phyloP scores from a whole-genome alignment of 2,329 filamentous ascomycete species.

The Diaporthe velutina region DNA sequence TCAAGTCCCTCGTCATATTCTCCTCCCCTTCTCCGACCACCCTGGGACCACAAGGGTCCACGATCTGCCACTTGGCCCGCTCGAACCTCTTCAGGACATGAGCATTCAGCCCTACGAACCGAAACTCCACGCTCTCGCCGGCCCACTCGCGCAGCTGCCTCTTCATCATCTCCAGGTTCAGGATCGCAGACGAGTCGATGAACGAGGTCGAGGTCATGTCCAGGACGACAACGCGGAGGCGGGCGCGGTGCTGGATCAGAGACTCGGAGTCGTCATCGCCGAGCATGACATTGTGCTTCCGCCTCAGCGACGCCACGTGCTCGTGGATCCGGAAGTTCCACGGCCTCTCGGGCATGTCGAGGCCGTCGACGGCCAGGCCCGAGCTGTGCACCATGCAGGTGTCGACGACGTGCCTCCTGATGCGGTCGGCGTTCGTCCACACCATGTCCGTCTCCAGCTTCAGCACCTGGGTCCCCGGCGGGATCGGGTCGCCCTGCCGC shows the following conservation, averaged over 20 bases:
- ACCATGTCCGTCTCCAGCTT: constrained; percentile 24
- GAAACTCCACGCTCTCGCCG: constrained; percentile 16
- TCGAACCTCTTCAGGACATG: constrained; percentile 27
- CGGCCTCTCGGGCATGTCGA: neutral
- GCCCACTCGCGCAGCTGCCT: constrained; percentile 31
- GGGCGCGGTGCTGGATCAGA: neutral
- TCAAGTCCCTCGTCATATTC: constrained; percentile 8
- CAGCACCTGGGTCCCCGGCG: constrained; percentile 18
- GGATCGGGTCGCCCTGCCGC: constrained; percentile 16
- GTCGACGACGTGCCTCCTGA: constrained; percentile 18
- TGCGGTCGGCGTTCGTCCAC: constrained; percentile 26
- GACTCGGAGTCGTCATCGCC: neutral
- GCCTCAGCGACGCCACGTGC: neutral
- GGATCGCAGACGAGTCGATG: constrained; percentile 52
- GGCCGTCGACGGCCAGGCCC: neutral
- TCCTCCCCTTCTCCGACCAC: constrained; percentile 2
- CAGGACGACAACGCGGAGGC: constrained; percentile 30
- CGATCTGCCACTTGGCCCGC: constrained; percentile 27
- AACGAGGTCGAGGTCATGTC: constrained; percentile 51
- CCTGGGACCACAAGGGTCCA: constrained; percentile 5
- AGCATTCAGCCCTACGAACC: constrained; percentile 25
- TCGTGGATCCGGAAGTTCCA: constrained; percentile 23
- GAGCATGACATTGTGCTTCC: neutral
- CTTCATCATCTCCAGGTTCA: constrained; percentile 42
- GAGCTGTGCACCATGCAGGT: constrained; percentile 15